These are phyloP conservation scores for Cenchrus americanus DNA, from an alignment of 176 grass and related monocot species.

Conservation along the genomic window DNA sequence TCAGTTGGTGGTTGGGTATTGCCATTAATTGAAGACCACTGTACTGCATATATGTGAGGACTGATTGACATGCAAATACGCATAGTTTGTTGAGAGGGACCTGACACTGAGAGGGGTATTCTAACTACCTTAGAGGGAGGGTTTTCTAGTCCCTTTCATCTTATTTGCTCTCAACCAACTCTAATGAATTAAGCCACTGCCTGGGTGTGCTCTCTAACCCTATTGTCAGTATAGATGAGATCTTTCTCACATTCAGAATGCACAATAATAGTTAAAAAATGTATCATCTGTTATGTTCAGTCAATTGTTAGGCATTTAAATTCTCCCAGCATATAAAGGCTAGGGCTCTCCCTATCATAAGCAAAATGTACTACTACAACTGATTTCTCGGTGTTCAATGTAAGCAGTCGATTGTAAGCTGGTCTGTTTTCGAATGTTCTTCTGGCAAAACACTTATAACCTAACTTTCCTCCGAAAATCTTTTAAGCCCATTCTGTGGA, in stretches of 20 bases:
- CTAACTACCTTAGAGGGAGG: slow-evolving; percentile 58
- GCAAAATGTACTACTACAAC: background rate
- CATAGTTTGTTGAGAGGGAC: slow-evolving; percentile 63
- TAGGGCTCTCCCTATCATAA: slow-evolving; percentile 13
- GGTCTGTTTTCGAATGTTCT: slow-evolving; percentile 27
- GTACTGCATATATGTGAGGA: slow-evolving; percentile 52
- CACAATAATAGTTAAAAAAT: slow-evolving; percentile 40
- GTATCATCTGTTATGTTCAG: slow-evolving; percentile 34
- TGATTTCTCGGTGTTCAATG: background rate
- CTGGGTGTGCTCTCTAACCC: background rate
- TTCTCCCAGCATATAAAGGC: background rate
- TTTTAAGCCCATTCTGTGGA: slow-evolving; percentile 45
- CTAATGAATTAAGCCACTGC: slow-evolving; percentile 44
- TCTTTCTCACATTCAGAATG: slow-evolving; percentile 28
- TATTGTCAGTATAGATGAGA: slow-evolving; percentile 27
- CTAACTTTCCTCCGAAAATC: slow-evolving; percentile 45
- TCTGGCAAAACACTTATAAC: slow-evolving; percentile 27
- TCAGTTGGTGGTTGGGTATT: slow-evolving; percentile 55
- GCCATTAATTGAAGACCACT: slow-evolving; percentile 53
- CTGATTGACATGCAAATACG: slow-evolving; percentile 49
- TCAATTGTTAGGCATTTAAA: slow-evolving; percentile 37
- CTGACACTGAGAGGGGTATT: slow-evolving; percentile 55
- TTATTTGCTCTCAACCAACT: slow-evolving; percentile 56
- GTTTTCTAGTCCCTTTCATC: slow-evolving; percentile 53
- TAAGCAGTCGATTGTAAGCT: slow-evolving; percentile 12